A percentile compares a stretch with the other conserved stretches of the same genome.
These are phyloP conservation scores for Trichoderma cornu-damae DNA, from an alignment of 2,329 filamentous ascomycete genomes.

Conservation along the genomic window DNA sequence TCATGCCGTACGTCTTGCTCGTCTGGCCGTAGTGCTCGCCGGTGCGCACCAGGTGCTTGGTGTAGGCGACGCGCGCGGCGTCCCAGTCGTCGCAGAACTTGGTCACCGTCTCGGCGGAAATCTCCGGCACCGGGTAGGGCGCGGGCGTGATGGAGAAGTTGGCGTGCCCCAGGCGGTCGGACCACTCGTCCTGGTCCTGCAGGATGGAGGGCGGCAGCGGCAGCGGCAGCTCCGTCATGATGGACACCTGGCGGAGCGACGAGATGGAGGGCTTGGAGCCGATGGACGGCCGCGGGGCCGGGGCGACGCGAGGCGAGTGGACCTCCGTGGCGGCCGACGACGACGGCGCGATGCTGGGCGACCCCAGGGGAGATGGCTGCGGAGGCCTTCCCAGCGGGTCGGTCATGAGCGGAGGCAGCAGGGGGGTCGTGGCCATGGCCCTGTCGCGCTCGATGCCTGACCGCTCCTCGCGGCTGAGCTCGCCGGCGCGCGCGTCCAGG, in stretches of 20 bases:
- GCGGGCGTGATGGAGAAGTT: slow-evolving; percentile 85
- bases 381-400: slow-evolving; percentile 51
- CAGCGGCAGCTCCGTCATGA: slow-evolving; percentile 52
- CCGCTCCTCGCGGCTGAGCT: slow-evolving; percentile 35
- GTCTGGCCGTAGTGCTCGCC: slow-evolving; percentile 87
- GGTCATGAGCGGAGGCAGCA: slow-evolving; percentile 76
- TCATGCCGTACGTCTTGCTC: slow-evolving; percentile 80
- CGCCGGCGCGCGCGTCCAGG: slow-evolving; percentile 46
- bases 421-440: slow-evolving; percentile 67
- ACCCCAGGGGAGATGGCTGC: slow-evolving; percentile 77
- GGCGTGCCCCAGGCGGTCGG: slow-evolving; percentile 78
- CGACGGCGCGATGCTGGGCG: slow-evolving; percentile 65
- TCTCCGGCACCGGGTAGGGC: slow-evolving; percentile 65
- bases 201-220: slow-evolving; percentile 61
- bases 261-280: slow-evolving; percentile 72
- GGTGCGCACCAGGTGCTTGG: slow-evolving; percentile 80
- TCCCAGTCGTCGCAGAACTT: slow-evolving; percentile 77
- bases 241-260: slow-evolving; percentile 62
- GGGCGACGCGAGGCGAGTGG: slow-evolving; percentile 43
- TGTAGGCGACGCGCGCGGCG: slow-evolving; percentile 75
- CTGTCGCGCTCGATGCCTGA: slow-evolving; percentile 54
- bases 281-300: slow-evolving; percentile 56
- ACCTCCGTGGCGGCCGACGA: slow-evolving; percentile 36
- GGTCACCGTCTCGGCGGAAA: slow-evolving; percentile 53
- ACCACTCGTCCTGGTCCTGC: slow-evolving; percentile 74